Conservation (phyloP, 2,329 filamentous ascomycete species). For the Didymosphaeria variabile region DNA sequence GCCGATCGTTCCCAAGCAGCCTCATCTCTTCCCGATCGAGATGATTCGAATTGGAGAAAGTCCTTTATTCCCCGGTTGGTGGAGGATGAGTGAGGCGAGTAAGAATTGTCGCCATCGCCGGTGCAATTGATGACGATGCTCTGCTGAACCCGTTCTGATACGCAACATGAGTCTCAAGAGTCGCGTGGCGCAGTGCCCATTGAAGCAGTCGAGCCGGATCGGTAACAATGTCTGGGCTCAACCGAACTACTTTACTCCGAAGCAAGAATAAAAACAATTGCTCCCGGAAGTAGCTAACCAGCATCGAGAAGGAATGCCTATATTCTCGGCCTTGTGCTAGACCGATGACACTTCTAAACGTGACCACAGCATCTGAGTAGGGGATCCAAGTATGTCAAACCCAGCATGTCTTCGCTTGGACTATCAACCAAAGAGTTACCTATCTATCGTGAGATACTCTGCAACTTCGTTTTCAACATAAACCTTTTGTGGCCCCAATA, state of each 20-base stretch:
- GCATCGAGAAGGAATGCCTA: no score
- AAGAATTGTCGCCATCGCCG: background rate
- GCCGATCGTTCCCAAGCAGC: slow-evolving; percentile 6
- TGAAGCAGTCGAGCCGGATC: background rate
- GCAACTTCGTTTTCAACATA: background rate
- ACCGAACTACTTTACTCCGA: no score
- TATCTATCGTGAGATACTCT: background rate
- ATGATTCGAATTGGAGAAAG: background rate
- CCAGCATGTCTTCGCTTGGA: background rate
- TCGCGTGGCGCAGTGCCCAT: background rate
- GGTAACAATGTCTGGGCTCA: no score
- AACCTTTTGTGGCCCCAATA: background rate
- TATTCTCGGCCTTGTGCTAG: no score
- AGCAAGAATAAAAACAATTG: no score
- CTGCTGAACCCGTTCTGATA: background rate
- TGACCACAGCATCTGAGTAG: background rate
- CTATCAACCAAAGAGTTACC: background rate
- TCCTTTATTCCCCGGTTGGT: background rate
- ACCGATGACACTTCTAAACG: background rate
- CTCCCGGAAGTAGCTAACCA: no score
- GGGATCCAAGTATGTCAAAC: background rate
- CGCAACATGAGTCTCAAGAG: background rate
- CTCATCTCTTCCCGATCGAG: slow-evolving; percentile 5
- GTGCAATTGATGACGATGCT: background rate
- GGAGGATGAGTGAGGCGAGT: background rate